phyloP scores from a whole-genome alignment of 2,329 filamentous ascomycete species.

The Blumeriella jaapii region DNA sequence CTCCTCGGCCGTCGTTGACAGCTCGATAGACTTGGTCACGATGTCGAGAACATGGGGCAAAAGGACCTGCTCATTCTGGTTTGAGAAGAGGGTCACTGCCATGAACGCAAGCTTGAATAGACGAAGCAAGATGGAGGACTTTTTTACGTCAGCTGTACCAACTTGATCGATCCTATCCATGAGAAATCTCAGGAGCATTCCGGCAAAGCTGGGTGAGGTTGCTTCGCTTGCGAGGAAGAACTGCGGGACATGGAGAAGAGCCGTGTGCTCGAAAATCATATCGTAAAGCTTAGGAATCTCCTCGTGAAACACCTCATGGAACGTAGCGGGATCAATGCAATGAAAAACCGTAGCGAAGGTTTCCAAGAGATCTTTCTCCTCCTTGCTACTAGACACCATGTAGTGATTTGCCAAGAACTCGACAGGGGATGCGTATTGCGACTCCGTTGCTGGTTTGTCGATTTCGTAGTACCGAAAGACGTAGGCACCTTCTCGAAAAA shows the following conservation, averaged over 20 bases:
- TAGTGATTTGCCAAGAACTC: slow-evolving; percentile 93
- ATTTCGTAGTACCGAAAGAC: slow-evolving; percentile 97
- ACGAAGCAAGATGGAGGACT: slow-evolving; percentile 81
- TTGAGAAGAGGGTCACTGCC: slow-evolving; percentile 92
- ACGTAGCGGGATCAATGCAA: slow-evolving; percentile 94
- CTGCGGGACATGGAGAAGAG: slow-evolving; percentile 87
- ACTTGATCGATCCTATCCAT: slow-evolving; percentile 97
- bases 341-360: slow-evolving; percentile 98
- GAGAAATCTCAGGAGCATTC: slow-evolving; percentile 93
- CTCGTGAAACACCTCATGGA: slow-evolving; percentile 95
- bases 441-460: slow-evolving; percentile 63
- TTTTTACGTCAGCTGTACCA: slow-evolving; percentile 80
- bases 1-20: slow-evolving; percentile 90
- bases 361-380: slow-evolving; percentile 94
- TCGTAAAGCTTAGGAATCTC: slow-evolving; percentile 96
- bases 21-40: slow-evolving; percentile 90
- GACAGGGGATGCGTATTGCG: slow-evolving; percentile 66
- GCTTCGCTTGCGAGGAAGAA: slow-evolving; percentile 98
- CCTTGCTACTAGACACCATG: slow-evolving; percentile 85
- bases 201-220: slow-evolving; percentile 92
- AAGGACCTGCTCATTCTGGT: slow-evolving; percentile 90
- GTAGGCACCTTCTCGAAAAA: slow-evolving; percentile 91
- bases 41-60: slow-evolving; percentile 95
- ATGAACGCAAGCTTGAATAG: slow-evolving; percentile 98
- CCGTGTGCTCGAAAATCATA: slow-evolving; percentile 95